Conservation (phyloP, 352 stramenopile genomes). For the Ophiocytium majus region DNA sequence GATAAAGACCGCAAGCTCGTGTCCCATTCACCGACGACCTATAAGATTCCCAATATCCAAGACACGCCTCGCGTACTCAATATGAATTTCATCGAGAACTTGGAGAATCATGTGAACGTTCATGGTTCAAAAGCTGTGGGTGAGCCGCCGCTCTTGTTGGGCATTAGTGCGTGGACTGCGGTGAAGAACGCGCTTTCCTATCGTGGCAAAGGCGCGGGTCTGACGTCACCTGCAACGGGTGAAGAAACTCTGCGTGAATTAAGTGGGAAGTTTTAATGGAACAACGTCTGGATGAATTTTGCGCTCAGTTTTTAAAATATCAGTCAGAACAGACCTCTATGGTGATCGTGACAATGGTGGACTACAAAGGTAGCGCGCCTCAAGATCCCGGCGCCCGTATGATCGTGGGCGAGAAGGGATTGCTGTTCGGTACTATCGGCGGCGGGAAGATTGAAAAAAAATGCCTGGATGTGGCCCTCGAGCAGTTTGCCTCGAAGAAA, state of each 20-base stretch:
- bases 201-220: neutral
- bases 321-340: neutral
- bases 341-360: neutral
- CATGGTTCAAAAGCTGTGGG: slow-evolving; percentile 90
- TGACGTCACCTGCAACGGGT: neutral
- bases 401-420: neutral
- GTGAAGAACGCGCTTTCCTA: slow-evolving; percentile 73
- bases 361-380: neutral
- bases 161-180: slow-evolving; percentile 84
- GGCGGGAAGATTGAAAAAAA: neutral
- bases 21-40: slow-evolving; percentile 77
- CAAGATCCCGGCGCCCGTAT: neutral
- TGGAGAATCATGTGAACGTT: slow-evolving; percentile 70
- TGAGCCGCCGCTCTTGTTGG: slow-evolving; percentile 90
- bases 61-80: slow-evolving; percentile 88
- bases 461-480: neutral
- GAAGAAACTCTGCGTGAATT: slow-evolving; percentile 8
- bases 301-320: neutral
- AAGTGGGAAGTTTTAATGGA: neutral
- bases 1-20: neutral
- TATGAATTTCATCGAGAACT: slow-evolving; percentile 84
- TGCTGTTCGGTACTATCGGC: slow-evolving; percentile 4
- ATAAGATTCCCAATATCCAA: slow-evolving; percentile 94
- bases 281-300: neutral
- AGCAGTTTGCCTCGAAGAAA: neutral